These are phyloP conservation scores for Sclerotinia minor DNA, from an alignment of 2,329 filamentous ascomycete genomes.

Conservation along the genomic window DNA sequence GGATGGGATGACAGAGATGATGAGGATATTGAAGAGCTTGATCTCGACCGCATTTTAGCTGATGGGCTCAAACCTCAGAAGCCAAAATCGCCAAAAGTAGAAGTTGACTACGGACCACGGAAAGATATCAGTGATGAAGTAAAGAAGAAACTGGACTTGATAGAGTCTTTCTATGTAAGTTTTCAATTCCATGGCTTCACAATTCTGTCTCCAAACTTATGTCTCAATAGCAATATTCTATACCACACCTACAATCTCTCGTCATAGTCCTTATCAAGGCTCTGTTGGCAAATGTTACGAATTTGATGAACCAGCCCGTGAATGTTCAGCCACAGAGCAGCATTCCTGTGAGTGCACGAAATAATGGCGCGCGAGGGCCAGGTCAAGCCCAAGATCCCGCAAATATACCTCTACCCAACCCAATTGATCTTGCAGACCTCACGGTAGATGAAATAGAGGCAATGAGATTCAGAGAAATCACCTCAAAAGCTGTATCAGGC, in stretches of 20 bases:
- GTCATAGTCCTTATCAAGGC: conserved; percentile 91
- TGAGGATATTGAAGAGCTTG: conserved; percentile 45
- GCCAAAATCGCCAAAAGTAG: conserved; percentile 44
- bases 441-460: conserved; percentile 78
- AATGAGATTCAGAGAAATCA: conserved; percentile 80
- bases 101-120: conserved; percentile 54
- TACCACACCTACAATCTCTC: conserved; percentile 87
- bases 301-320: conserved; percentile 66
- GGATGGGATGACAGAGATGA: conserved; percentile 67
- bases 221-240: conserved; percentile 59
- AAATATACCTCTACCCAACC: conserved; percentile 35
- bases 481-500: conserved; percentile 87
- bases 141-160: conserved; percentile 65
- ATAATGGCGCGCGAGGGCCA: conserved; percentile 34
- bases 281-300: conserved; percentile 82
- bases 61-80: conserved; percentile 47
- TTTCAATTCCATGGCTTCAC: background rate
- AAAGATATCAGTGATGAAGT: conserved; percentile 53
- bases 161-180: conserved; percentile 85
- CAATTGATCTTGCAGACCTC: conserved; percentile 45
- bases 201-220: conserved; percentile 40
- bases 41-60: conserved; percentile 46
- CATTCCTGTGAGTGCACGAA: conserved; percentile 36
- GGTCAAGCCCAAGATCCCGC: conserved; percentile 38
- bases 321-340: conserved; percentile 32